Evolutionary conservation across 1,139 yeast genomes (phyloP).

Genomic region (Diutina catenulata): DNA sequence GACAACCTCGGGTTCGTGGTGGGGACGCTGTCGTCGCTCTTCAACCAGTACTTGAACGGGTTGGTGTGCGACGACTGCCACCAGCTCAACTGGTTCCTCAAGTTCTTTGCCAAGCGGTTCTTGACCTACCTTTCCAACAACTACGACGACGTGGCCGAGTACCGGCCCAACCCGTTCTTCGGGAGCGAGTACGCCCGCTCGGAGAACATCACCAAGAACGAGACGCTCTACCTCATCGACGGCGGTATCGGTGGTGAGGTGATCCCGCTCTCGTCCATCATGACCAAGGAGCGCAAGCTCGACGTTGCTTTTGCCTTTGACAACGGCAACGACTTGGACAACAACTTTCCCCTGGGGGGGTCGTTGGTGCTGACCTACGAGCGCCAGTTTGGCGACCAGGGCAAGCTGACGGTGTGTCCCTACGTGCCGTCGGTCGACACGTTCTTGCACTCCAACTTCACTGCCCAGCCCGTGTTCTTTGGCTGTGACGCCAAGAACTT

Average conservation of each 20-base stretch:
- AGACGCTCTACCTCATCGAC: slow-evolving; percentile 27
- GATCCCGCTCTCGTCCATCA: slow-evolving; percentile 24
- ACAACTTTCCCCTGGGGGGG: slow-evolving; percentile 30
- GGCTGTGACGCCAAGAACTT: slow-evolving; percentile 72
- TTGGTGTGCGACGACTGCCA: slow-evolving; percentile 30
- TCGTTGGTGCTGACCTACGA: slow-evolving; percentile 39
- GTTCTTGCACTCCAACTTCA: slow-evolving; percentile 38
- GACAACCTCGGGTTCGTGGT: slow-evolving; percentile 70
- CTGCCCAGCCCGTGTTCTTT: slow-evolving; percentile 66
- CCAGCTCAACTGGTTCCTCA: slow-evolving; percentile 33
- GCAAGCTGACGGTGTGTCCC: slow-evolving; percentile 63
- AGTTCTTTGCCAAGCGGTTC: slow-evolving; percentile 31
- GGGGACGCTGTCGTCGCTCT: slow-evolving; percentile 72
- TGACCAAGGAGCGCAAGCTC: slow-evolving; percentile 23
- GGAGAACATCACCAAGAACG: slow-evolving; percentile 14
- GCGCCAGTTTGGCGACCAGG: slow-evolving; percentile 56
- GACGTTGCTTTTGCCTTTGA: slow-evolving; percentile 30
- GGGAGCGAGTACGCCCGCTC: slow-evolving; percentile 28
- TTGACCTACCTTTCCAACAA: slow-evolving; percentile 32
- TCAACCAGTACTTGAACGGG: slow-evolving; percentile 56
- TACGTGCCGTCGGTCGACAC: slow-evolving; percentile 71
- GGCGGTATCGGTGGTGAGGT: slow-evolving; percentile 32
- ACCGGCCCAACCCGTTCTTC: slow-evolving; percentile 40
- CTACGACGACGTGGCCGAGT: slow-evolving; percentile 26
- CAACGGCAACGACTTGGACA: slow-evolving; percentile 19